These are phyloP conservation scores for Plasmodium reichenowi DNA, from an alignment of 169 alveolate genomes.

Conservation along the genomic window DNA sequence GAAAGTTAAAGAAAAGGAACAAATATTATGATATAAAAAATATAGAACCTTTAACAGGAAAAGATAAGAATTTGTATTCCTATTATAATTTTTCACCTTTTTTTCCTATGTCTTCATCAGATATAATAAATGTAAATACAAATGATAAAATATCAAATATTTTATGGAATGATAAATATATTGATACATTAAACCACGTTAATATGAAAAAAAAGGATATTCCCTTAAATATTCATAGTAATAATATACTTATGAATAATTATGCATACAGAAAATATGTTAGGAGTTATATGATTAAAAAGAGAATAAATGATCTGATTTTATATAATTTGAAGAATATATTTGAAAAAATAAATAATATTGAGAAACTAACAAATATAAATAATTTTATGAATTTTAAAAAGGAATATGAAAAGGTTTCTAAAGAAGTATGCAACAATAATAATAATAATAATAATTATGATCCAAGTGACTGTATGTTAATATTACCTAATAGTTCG, in stretches of 20 bases:
- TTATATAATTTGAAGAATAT: slow-evolving; percentile 47
- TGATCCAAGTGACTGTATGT: too few relatives aligned
- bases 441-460: neutral
- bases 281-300: slow-evolving; percentile 18
- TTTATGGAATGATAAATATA: too few relatives aligned
- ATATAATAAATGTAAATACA: too few relatives aligned
- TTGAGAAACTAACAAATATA: slow-evolving; percentile 46
- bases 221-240: too few relatives aligned
- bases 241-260: neutral
- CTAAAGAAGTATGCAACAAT: neutral
- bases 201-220: too few relatives aligned
- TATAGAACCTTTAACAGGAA: neutral
- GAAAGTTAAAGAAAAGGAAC: slow-evolving; percentile 9
- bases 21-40: neutral
- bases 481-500: too few relatives aligned
- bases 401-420: slow-evolving; percentile 1
- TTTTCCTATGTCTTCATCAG: too few relatives aligned
- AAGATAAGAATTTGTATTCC: neutral
- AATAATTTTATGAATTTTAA: slow-evolving; percentile 35
- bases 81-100: too few relatives aligned
- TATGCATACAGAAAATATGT: neutral
- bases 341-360: slow-evolving; percentile 45
- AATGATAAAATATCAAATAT: too few relatives aligned
- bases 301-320: slow-evolving; percentile 31
- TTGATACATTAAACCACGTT: too few relatives aligned